Evolutionary conservation across 1,139 yeast species (phyloP), one percentile per base, ranked within the genome.

Genomic region (Saccharomyces hybrid): DNA sequence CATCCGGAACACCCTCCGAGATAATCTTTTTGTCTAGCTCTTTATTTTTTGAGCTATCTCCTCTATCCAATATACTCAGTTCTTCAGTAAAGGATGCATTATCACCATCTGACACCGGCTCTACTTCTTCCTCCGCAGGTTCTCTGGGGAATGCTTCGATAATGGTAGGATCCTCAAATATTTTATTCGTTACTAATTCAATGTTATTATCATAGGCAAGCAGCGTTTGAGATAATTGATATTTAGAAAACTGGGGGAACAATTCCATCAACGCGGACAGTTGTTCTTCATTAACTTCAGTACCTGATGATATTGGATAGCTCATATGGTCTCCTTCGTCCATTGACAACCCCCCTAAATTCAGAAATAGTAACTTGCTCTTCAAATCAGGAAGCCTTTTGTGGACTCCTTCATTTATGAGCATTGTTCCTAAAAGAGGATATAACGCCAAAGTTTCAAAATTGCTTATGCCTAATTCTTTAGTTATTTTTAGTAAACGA

Each of bases 371-470:
- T n/a, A 66, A 46, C 34, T 54, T 56, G 44, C 47, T 49, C 52
- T 49, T 52, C 53, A 62, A 52, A 53, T 66, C 60, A 1, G 79
- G 79, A 7, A 80, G 61, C 60, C 78, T 73, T 26, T 75, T 77
- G 26, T 75, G 76, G 42, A 84, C 67, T 31, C 78, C 80, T 0
- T 86, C 83, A 50, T 76, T 73, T 51, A 80, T 55, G 27, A 84
- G 64, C 1, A 85, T 70, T 0, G 82, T 73, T 16, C 84, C 77
- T 48, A 83, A 70, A 34, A 85, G 70, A 0, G 90, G 88, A 56
- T 74, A 76, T 31, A 76, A 54, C 3, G 71, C 64, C 16, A 84
- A 66, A 1, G 80, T 67, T 1, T 72, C 71, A 2, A 75, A 63
- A 41, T 74, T 74, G 11, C 66, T 71, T 3, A 83, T 66, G 1